Evolutionary conservation across 768 basidiomycete genomes (phyloP), one percentile per base, ranked within the genome.

Genomic region (Russula sp.): DNA sequence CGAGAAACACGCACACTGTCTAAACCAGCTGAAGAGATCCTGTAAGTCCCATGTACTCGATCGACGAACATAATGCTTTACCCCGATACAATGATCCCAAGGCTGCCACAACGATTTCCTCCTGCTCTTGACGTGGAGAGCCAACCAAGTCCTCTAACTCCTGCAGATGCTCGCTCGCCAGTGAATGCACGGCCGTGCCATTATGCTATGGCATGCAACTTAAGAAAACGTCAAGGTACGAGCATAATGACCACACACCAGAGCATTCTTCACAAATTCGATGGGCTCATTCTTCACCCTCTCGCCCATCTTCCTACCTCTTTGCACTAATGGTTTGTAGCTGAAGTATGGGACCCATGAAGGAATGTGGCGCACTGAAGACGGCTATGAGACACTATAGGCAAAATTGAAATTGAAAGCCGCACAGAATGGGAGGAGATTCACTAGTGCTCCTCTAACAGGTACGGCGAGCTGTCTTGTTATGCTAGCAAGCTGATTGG

Each of bases 131-230:
- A 22, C 59, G 57, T n/a, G 60, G 36, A 5, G 24, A 20, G 46
- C 48, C 53, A 3, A 3, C 53, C 7, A 64, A 50, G 24, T 26
- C 5, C 22, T 64, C 63, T 42, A 53, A 30, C 9, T 60, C 59
- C 44, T 42, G 53, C 8, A 64, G 28, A n/a, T 60, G n/a, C 22
- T 56, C 36, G 22, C 24, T 40, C 1, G 58, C 63, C 20, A 64
- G 46, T 14, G 63, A 64, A 5, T 28, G 63, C 5, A 54, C 22
- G 4, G 63, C 63, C 0, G 63, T 64, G 10, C 63, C 63, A 13
- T 50, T 24, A 13, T 18, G 52, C 63, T 64, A 30, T 48, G 46
- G 10, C 9, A n/a, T 22, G 8, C 14, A 22, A 16, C 3, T 8
- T 10, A n/a, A 13, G 26, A 48, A 3, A 55, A 55, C 6, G 32